These are phyloP conservation scores for Fragaria iinumae DNA, from an alignment of 306 rosid genomes.

Conservation along the genomic window DNA sequence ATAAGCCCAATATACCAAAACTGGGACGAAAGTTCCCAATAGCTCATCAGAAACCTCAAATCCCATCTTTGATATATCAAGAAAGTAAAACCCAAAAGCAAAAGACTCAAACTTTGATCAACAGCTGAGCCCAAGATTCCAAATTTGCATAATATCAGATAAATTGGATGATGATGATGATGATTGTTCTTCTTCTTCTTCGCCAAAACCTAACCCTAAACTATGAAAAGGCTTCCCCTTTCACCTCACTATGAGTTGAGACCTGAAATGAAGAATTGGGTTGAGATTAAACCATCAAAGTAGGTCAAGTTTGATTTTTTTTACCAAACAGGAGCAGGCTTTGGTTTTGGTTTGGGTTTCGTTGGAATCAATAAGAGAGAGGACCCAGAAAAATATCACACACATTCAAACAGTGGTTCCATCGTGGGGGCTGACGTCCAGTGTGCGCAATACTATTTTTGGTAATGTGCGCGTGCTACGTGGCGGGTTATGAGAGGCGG, in stretches of 20 bases:
- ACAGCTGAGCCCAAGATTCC: constrained; percentile 13
- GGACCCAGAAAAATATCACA: constrained; percentile 15
- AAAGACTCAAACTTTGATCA: neutral
- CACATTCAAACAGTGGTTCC: neutral
- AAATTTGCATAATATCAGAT: constrained; percentile 20
- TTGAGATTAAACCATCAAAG: neutral
- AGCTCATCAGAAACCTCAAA: constrained; percentile 79
- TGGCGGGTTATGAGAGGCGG: neutral
- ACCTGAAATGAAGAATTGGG: neutral
- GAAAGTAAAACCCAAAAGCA: constrained; percentile 15
- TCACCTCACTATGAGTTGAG: neutral
- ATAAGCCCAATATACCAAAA: constrained; percentile 75
- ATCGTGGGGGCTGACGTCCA: too few species aligned
- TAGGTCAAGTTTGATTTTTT: neutral
- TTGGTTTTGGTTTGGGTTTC: neutral
- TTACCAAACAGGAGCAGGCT: neutral
- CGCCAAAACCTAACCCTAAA: constrained; percentile 9
- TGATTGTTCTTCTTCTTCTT: neutral
- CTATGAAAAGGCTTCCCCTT: constrained; percentile 2
- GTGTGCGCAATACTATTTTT: neutral
- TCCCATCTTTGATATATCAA: constrained; percentile 43
- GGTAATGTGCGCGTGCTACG: neutral
- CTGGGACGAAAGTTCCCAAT: constrained; percentile 82
- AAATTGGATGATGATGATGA: neutral
- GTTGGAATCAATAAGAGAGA: neutral